Conservation (phyloP, 1,284 basidiomycete species). For the Apiotrichum laibachii region DNA sequence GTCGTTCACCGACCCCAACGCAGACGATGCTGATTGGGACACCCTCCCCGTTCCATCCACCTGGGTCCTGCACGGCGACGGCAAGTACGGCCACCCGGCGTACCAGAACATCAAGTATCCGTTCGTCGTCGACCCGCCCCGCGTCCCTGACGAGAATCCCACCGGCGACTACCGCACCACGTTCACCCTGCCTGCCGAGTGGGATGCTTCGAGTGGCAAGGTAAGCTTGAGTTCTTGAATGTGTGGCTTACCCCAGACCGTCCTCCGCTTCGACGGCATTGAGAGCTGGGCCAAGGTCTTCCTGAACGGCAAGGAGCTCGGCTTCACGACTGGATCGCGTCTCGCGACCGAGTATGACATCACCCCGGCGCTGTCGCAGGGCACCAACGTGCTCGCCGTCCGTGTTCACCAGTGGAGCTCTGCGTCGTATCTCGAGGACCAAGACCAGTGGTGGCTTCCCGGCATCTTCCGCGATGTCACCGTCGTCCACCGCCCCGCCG, state of each 20-base stretch:
- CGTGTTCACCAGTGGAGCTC: constrained; percentile 29
- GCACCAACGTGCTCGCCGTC: constrained; percentile 17
- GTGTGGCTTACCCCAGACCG: constrained; percentile 2
- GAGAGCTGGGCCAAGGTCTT: constrained; percentile 22
- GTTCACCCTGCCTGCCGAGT: constrained; percentile 7
- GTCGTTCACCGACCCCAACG: constrained; percentile 6
- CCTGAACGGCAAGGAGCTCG: constrained; percentile 19
- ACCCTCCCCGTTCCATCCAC: constrained; percentile 14
- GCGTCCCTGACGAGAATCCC: constrained; percentile 24
- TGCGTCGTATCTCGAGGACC: constrained; percentile 26
- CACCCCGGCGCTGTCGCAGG: neutral
- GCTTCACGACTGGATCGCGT: constrained; percentile 11
- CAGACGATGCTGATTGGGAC: constrained; percentile 13
- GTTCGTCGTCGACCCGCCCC: constrained; percentile 17
- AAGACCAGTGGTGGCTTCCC: constrained; percentile 33
- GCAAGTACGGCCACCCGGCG: constrained; percentile 15
- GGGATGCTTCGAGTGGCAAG: constrained; percentile 7
- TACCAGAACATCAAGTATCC: constrained; percentile 23
- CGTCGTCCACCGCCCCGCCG: constrained; percentile 22
- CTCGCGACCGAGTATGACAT: constrained; percentile 21
- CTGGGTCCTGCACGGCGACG: constrained; percentile 21
- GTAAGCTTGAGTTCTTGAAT: neutral
- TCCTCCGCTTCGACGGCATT: constrained; percentile 25
- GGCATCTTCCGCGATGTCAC: constrained; percentile 31
- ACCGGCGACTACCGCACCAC: constrained; percentile 17